Base-by-base conservation (phyloP, 2,329 filamentous ascomycete species). In the Epichloe sylvatica region DNA sequence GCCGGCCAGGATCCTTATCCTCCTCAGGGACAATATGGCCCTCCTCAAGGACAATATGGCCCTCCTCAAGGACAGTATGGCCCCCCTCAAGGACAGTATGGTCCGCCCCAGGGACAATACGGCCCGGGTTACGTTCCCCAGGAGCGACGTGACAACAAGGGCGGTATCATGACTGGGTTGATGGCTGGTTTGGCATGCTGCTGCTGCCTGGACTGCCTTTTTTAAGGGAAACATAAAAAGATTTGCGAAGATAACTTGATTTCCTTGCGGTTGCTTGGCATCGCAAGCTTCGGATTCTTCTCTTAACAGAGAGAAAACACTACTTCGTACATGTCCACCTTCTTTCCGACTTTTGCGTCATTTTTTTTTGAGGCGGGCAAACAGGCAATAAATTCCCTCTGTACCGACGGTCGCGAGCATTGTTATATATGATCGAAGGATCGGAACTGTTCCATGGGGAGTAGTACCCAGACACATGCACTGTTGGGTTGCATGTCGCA, bases 181-280 rank as follows among this genome's bases (percentile, higher is more conserved):
- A 56, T 77, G 15, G 76, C 73, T 15, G 67, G 68, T 54, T 59
- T 76, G 52, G 76, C 76, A 1, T 78, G 75, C 61, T 80, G 76
- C 60, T 80, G 76, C 64, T 80, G 76, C 59, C 60, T 80, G 57
- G 76, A 80, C 55, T 65, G 68, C 42, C 42, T 59, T 79, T 78
- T 77, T 57, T 80, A 72, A 50, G 25, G 15, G 15, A 12, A 35
- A 23, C 12, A 2, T 38, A 17, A 17, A 17, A 17, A 17, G 2
- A 5, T 44, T n/a, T 21, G 6, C 25, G 43, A 15, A 8, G 4
- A 21, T 5, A 5, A 39, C 3, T 4, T n/a, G 9, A 37, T 3
- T 4, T 13, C 12, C 21, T 42, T 25, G 41, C 23, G 13, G 47
- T 17, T 15, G 21, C n/a, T 49, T 37, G 23, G 35, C 34, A 23